Conservation (phyloP, 73 alveolate species). For the Blepharisma stoltei region DNA sequence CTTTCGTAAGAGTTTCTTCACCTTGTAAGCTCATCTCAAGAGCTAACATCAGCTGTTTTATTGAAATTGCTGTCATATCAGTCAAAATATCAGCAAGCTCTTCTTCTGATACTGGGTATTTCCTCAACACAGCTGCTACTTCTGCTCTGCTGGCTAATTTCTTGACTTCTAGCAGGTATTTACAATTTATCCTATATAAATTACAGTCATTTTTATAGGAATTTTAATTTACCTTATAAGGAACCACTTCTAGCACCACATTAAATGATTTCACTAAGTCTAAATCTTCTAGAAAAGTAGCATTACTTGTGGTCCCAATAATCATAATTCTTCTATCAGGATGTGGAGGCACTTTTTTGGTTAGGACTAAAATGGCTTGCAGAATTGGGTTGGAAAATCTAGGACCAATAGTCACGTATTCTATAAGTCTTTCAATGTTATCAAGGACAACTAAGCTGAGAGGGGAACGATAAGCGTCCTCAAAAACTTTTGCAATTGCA, state of each 20-base stretch:
- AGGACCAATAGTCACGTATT: slow-evolving; percentile 98
- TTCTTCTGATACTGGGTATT: slow-evolving; percentile 1
- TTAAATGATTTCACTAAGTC: slow-evolving; percentile 54
- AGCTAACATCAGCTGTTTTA: neutral
- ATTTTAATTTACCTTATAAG: no score
- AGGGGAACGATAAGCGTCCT: slow-evolving; percentile 98
- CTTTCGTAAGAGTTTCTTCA: neutral
- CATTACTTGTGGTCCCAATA: slow-evolving; percentile 94
- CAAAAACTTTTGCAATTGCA: slow-evolving; percentile 92
- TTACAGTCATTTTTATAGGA: no score
- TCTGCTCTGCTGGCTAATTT: neutral
- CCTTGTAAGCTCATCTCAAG: slow-evolving; percentile 18
- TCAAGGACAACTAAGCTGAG: slow-evolving; percentile 90
- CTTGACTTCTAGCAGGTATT: neutral
- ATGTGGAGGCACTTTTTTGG: slow-evolving; percentile 98
- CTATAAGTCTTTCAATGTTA: slow-evolving; percentile 97
- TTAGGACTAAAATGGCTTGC: slow-evolving; percentile 89
- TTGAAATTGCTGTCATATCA: neutral
- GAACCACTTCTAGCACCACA: slow-evolving; percentile 8
- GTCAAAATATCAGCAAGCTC: neutral
- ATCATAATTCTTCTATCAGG: slow-evolving; percentile 90
- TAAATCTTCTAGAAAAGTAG: slow-evolving; percentile 80
- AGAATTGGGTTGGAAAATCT: slow-evolving; percentile 96
- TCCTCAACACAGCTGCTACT: neutral
- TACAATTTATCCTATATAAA: no score